Conservation (phyloP, 768 basidiomycete species). For the Lactifluus echinatus region DNA sequence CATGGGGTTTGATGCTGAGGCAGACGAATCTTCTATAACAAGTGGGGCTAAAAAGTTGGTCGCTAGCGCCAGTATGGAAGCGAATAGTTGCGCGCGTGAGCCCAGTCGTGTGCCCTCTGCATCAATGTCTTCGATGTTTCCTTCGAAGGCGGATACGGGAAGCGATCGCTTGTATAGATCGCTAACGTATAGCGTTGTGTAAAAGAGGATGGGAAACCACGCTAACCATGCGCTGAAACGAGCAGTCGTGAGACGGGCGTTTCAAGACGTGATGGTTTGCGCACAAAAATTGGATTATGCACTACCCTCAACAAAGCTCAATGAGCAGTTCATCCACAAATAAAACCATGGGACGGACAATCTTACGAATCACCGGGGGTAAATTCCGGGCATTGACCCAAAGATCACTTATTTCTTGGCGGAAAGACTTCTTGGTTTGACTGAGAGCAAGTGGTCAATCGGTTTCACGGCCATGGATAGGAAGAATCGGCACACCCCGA, state of each 20-base stretch:
- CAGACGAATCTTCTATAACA: slow-evolving; percentile 31
- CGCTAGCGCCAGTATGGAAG: slow-evolving; percentile 57
- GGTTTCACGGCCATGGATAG: not conserved
- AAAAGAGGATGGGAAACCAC: slow-evolving; percentile 92
- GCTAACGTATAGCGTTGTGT: slow-evolving; percentile 79
- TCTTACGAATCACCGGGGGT: slow-evolving; percentile 36
- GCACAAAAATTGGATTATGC: slow-evolving; percentile 73
- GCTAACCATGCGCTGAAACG: slow-evolving; percentile 62
- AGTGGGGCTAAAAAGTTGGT: slow-evolving; percentile 66
- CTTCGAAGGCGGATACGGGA: slow-evolving; percentile 23
- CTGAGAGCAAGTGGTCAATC: slow-evolving; percentile 11
- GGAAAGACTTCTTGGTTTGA: slow-evolving; percentile 28
- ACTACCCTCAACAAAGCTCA: slow-evolving; percentile 35
- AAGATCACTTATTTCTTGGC: slow-evolving; percentile 51
- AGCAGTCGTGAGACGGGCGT: not conserved
- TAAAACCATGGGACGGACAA: slow-evolving; percentile 30
- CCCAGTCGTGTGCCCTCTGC: slow-evolving; percentile 76
- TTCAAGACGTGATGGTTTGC: not conserved
- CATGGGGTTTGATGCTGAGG: not conserved
- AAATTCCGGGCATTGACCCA: slow-evolving; percentile 53
- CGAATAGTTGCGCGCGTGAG: slow-evolving; percentile 73
- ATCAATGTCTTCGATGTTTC: slow-evolving; percentile 33
- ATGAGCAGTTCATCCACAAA: not conserved
- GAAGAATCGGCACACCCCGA: slow-evolving; percentile 26
- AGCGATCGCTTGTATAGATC: slow-evolving; percentile 65